These are phyloP conservation scores for Diplodia scrobiculata DNA, from an alignment of 2,329 filamentous ascomycete species.

Conservation along the genomic window DNA sequence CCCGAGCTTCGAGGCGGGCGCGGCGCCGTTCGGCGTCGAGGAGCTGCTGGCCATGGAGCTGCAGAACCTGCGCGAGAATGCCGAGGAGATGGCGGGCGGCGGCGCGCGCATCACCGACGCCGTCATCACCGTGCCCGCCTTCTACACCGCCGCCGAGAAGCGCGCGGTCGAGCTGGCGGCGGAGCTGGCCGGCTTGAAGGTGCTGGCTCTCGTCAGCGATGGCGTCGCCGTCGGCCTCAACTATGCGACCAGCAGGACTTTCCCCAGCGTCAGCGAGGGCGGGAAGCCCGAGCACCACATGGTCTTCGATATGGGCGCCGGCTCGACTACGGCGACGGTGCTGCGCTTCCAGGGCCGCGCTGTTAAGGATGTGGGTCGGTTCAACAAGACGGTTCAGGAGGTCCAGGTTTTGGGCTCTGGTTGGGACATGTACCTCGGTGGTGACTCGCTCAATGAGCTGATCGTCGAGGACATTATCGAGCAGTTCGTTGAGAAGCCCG, in stretches of 20 bases:
- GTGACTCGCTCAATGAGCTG: conserved; percentile 82
- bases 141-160: conserved; percentile 89
- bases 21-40: conserved; percentile 70
- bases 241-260: conserved; percentile 88
- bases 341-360: conserved; percentile 84
- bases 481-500: conserved; percentile 69
- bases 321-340: conserved; percentile 86
- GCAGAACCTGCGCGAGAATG: conserved; percentile 86
- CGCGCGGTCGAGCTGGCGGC: conserved; percentile 81
- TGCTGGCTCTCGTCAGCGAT: conserved; percentile 83
- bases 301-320: conserved; percentile 97
- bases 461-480: conserved; percentile 87
- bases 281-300: conserved; percentile 88
- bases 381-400: conserved; percentile 96
- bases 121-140: conserved; percentile 86
- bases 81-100: conserved; percentile 77
- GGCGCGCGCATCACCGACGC: conserved; percentile 73
- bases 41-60: conserved; percentile 96
- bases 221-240: conserved; percentile 90
- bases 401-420: conserved; percentile 83
- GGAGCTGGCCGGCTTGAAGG: conserved; percentile 81
- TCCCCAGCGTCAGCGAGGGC: conserved; percentile 79
- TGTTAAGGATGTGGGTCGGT: conserved; percentile 88
- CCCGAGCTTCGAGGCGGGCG: conserved; percentile 66
- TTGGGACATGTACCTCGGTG: conserved; percentile 88